Evolutionary conservation across 2,329 filamentous ascomycete genomes (phyloP).

Genomic region (Aspergillus sp.): DNA sequence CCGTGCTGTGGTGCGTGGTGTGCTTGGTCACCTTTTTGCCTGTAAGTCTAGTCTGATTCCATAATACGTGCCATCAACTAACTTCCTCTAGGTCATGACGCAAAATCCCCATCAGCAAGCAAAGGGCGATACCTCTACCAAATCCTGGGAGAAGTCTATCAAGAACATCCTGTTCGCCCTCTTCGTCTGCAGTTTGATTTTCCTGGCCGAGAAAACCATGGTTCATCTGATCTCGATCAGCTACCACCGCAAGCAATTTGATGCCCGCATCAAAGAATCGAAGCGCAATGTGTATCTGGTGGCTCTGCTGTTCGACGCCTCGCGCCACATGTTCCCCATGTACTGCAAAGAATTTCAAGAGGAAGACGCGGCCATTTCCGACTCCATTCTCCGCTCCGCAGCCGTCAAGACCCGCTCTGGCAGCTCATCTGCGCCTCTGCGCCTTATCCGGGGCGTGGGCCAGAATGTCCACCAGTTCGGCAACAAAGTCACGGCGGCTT

Average conservation of each 20-base stretch:
- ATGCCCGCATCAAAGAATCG: conserved; percentile 76
- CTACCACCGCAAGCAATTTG: conserved; percentile 69
- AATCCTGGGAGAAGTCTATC: conserved; percentile 57
- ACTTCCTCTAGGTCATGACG: conserved; percentile 44
- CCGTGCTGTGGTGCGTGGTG: conserved; percentile 62
- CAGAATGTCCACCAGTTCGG: conserved; percentile 76
- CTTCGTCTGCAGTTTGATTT: conserved; percentile 59
- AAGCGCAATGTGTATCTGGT: conserved; percentile 84
- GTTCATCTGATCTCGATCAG: conserved; percentile 69
- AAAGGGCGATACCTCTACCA: conserved; percentile 34
- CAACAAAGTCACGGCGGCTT: conserved; percentile 89
- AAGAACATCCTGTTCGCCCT: conserved; percentile 62
- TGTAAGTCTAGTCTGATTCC: conserved; percentile 29
- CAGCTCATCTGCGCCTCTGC: conserved; percentile 74
- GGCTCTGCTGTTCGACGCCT: conserved; percentile 85
- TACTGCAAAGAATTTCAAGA: conserved; percentile 89
- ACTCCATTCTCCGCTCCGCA: conserved; percentile 69
- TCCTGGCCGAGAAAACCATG: conserved; percentile 60
- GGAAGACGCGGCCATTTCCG: conserved; percentile 89
- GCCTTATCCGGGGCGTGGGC: conserved; percentile 72
- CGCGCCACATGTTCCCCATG: conserved; percentile 82
- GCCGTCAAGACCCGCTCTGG: conserved; percentile 40
- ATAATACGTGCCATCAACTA: neutral
- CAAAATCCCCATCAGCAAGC: conserved; percentile 42
- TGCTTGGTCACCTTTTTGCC: conserved; percentile 63